Evolutionary conservation across 768 basidiomycete genomes (phyloP).

Genomic region (Rhizopogon salebrosus): DNA sequence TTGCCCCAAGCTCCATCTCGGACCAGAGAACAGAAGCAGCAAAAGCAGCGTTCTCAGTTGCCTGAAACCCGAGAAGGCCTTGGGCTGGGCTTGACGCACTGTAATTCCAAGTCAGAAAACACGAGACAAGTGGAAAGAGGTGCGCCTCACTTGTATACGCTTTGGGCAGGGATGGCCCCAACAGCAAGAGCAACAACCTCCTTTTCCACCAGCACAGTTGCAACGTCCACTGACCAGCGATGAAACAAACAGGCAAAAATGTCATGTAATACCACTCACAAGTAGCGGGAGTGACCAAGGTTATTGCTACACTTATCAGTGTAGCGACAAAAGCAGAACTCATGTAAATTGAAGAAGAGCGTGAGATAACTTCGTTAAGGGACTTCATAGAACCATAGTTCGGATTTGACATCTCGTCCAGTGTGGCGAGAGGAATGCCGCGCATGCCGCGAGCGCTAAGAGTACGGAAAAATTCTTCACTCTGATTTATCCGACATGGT

Average conservation of each 20-base stretch:
- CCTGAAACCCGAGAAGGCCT: not conserved
- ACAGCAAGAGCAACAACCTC: constrained; percentile 17
- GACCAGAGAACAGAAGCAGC: too few species aligned
- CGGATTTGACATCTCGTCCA: constrained; percentile 20
- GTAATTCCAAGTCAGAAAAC: not conserved
- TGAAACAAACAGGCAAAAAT: not conserved
- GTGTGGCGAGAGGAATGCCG: constrained; percentile 18
- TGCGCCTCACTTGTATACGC: constrained; percentile 19
- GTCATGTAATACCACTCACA: constrained; percentile 13
- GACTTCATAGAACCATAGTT: constrained; percentile 14
- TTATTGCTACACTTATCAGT: constrained; percentile 13
- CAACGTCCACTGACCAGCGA: constrained; percentile 12
- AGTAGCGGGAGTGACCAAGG: constrained; percentile 20
- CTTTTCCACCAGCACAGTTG: constrained; percentile 17
- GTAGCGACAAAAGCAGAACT: constrained; percentile 12
- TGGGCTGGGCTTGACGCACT: constrained; percentile 5
- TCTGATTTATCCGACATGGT: not conserved
- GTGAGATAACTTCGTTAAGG: constrained; percentile 12
- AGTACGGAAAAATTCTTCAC: constrained; percentile 20
- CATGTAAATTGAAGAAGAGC: constrained; percentile 19
- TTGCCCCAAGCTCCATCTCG: constrained; percentile 17
- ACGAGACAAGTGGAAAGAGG: not conserved
- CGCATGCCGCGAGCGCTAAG: constrained; percentile 5
- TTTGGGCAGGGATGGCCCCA: constrained; percentile 16
- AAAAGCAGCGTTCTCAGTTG: constrained; percentile 2